Evolutionary conservation across 768 basidiomycete species (phyloP).

Genomic region (Harrya chromipes): DNA sequence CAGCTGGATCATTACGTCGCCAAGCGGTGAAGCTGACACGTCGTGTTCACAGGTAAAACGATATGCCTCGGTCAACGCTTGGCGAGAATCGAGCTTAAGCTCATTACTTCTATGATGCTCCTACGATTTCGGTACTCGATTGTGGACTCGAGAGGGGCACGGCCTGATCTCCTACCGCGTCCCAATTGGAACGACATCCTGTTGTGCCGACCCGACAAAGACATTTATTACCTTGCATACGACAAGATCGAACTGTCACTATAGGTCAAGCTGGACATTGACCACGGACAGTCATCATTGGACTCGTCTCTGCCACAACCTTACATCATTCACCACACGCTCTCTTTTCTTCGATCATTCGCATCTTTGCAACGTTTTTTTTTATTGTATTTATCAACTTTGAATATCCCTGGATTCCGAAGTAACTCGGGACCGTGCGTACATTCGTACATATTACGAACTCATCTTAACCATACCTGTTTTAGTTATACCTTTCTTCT

Average conservation of each 20-base stretch:
- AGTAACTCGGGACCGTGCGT: conserved; percentile 14
- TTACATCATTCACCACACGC: conserved; percentile 10
- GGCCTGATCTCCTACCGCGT: conserved; percentile 43
- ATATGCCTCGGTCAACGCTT: conserved; percentile 71
- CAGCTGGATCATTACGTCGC: conserved; percentile 18
- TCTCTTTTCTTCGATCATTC: neutral
- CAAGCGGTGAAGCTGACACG: conserved; percentile 8
- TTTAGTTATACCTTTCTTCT: conserved; percentile 9
- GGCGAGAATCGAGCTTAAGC: conserved; percentile 71
- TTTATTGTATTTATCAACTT: conserved; percentile 23
- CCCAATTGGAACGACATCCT: conserved; percentile 82
- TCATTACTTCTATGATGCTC: conserved; percentile 64
- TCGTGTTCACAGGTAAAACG: conserved; percentile 53
- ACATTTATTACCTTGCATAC: conserved; percentile 54
- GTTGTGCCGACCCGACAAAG: conserved; percentile 58
- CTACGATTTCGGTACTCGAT: conserved; percentile 59
- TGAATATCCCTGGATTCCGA: conserved; percentile 13
- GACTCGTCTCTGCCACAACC: conserved; percentile 10
- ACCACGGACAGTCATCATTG: conserved; percentile 16
- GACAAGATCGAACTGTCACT: conserved; percentile 15
- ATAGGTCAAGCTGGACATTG: conserved; percentile 29
- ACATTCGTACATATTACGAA: conserved; percentile 5
- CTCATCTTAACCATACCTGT: neutral
- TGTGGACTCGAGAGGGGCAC: conserved; percentile 51
- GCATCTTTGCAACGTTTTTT: conserved; percentile 1